These are phyloP conservation scores for Dictyostelium purpureum DNA, from an alignment of 78 protist species.

Conservation along the genomic window DNA sequence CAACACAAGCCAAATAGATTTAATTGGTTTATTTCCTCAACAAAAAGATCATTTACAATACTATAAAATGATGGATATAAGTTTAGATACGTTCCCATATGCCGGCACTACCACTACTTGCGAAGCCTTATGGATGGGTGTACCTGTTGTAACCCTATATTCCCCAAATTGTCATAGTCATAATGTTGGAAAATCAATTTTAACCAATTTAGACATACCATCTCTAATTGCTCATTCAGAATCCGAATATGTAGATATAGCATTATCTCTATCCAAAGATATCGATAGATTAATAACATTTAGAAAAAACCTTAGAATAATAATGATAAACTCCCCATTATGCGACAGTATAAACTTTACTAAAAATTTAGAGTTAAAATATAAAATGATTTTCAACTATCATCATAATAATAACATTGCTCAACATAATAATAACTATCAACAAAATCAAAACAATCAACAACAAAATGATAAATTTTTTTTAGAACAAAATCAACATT, in stretches of 20 bases:
- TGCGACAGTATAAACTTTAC: constrained; percentile 43
- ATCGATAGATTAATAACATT: background rate
- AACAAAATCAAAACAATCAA: too few species aligned
- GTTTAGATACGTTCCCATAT: constrained; percentile 84
- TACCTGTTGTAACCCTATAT: constrained; percentile 74
- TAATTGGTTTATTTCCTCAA: constrained; percentile 40
- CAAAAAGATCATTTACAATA: constrained; percentile 65
- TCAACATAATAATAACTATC: too few species aligned
- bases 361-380: constrained; percentile 18
- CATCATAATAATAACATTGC: too few species aligned
- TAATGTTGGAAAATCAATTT: constrained; percentile 79
- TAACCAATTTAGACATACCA: constrained; percentile 16
- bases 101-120: constrained; percentile 82
- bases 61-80: constrained; percentile 78
- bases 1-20: constrained; percentile 17
- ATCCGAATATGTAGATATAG: constrained; percentile 76
- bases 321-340: constrained; percentile 5
- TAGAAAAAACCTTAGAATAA: constrained; percentile 9
- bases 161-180: constrained; percentile 41
- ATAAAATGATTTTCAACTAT: background rate
- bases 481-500: too few species aligned
- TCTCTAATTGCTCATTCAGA: constrained; percentile 47
- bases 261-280: constrained; percentile 61
- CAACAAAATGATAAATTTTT: too few species aligned
- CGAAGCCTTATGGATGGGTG: constrained; percentile 86